Evolutionary conservation across 768 basidiomycete genomes (phyloP).

Genomic region (Cubamyces lactineus): DNA sequence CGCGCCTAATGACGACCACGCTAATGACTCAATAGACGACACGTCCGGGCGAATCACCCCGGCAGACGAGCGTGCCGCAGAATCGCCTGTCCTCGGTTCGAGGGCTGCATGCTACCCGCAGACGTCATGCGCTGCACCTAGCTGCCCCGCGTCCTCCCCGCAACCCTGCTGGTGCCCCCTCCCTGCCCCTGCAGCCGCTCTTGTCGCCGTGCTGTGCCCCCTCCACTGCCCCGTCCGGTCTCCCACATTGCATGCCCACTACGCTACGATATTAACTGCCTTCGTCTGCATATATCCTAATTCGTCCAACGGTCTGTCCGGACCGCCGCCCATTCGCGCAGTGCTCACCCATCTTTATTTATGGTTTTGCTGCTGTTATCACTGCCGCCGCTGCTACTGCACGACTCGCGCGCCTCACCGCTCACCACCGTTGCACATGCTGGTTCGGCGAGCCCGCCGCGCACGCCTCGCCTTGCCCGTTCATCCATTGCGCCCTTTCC

Average conservation of each 20-base stretch:
- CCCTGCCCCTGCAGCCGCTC: too few species aligned
- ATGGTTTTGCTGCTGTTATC: background rate
- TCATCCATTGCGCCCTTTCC: constrained; percentile 6
- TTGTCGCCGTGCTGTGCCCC: background rate
- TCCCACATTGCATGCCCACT: background rate
- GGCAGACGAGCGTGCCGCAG: background rate
- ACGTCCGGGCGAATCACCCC: constrained; percentile 2
- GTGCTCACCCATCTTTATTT: constrained; percentile 18
- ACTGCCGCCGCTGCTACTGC: background rate
- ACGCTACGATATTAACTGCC: constrained; percentile 19
- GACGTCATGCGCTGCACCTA: constrained; percentile 4
- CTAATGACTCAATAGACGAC: constrained; percentile 21
- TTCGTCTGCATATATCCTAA: constrained; percentile 28
- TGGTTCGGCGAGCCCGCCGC: background rate
- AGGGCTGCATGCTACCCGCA: background rate
- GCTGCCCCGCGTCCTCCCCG: too few species aligned
- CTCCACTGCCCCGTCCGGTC: background rate
- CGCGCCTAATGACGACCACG: constrained; percentile 20
- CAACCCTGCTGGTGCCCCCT: too few species aligned
- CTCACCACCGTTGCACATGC: background rate
- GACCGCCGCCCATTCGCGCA: constrained; percentile 2
- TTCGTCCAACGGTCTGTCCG: background rate
- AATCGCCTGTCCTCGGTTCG: too few species aligned
- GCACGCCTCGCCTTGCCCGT: background rate
- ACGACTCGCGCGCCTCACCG: background rate